A percentile compares a stretch with the other conserved stretches of the same genome.
phyloP scores from a whole-genome alignment of 371 early-diverging fungal genomes.

The Lichtheimia corymbifera region DNA sequence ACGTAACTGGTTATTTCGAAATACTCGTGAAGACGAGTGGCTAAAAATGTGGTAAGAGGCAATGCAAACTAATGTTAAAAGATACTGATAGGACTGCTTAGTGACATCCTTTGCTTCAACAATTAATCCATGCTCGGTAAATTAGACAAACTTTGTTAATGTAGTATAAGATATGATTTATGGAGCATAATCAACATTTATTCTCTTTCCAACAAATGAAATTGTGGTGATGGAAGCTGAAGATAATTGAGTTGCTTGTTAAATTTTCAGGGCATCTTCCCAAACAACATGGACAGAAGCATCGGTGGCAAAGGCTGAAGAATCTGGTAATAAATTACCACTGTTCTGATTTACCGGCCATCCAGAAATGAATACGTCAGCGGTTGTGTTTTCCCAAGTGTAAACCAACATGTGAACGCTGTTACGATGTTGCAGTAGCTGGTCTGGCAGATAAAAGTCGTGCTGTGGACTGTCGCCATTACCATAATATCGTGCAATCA shows the following conservation, averaged over 20 bases:
- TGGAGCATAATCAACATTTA: no score
- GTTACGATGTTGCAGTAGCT: slow-evolving; percentile 35
- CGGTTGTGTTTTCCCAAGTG: slow-evolving; percentile 41
- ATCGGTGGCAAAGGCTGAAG: no score
- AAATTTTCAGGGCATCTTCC: no score
- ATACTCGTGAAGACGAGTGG: slow-evolving; percentile 50
- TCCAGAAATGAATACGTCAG: slow-evolving; percentile 30
- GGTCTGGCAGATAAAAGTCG: slow-evolving; percentile 74
- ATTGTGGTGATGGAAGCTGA: no score
- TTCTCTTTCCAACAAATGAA: no score
- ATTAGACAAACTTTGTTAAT: no score
- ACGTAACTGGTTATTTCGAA: slow-evolving; percentile 60
- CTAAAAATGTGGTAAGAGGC: slow-evolving; percentile 41
- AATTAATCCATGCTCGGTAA: background rate
- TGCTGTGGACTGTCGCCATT: slow-evolving; percentile 75
- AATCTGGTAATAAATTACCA: slow-evolving; percentile 11
- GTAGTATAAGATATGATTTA: no score
- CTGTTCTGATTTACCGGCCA: slow-evolving; percentile 41
- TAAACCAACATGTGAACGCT: slow-evolving; percentile 43
- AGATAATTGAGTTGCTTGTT: no score
- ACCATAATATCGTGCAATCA: slow-evolving; percentile 75
- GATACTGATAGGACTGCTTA: background rate
- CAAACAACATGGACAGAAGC: no score
- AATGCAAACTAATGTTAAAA: background rate
- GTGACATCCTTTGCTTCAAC: slow-evolving; percentile 19